These are phyloP conservation scores for Diaporthe vaccinii DNA, from an alignment of 2,329 filamentous ascomycete species.

Conservation along the genomic window DNA sequence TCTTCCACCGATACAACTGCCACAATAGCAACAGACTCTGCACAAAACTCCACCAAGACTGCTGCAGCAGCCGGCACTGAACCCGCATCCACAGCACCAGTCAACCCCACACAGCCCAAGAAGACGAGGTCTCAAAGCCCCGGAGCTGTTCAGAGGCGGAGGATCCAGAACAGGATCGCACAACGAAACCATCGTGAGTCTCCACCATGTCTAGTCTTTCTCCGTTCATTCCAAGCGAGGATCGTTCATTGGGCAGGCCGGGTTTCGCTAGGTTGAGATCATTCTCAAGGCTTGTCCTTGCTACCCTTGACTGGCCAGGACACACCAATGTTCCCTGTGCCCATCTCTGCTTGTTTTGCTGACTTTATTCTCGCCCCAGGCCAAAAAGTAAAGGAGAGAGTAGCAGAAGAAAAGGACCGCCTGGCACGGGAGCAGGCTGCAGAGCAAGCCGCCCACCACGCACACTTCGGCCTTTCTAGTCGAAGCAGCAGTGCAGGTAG, in stretches of 20 bases:
- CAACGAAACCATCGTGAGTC: slow-evolving; percentile 22
- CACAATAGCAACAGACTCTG: not conserved
- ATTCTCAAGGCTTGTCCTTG: not conserved
- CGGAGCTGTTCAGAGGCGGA: slow-evolving; percentile 16
- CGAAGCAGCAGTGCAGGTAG: slow-evolving; percentile 20
- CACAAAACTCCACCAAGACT: not conserved
- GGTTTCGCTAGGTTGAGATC: not conserved
- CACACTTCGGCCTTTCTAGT: slow-evolving; percentile 8
- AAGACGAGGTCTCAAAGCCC: slow-evolving; percentile 23
- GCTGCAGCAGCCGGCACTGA: not conserved
- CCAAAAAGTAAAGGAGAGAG: slow-evolving; percentile 29
- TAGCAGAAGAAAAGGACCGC: slow-evolving; percentile 19
- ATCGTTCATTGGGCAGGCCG: not conserved
- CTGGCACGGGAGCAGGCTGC: slow-evolving; percentile 21
- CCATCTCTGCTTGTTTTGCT: not conserved
- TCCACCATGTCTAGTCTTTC: not conserved
- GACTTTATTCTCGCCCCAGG: not conserved
- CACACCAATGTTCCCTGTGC: not conserved
- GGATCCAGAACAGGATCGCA: slow-evolving; percentile 28
- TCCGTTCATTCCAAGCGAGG: not conserved
- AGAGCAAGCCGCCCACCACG: slow-evolving; percentile 21
- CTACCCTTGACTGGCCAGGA: not conserved
- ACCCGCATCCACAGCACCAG: not conserved
- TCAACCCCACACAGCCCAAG: slow-evolving; percentile 9
- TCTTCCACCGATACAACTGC: not conserved